These are phyloP conservation scores for Suillus placidus DNA, from an alignment of 768 basidiomycete species.

Conservation along the genomic window DNA sequence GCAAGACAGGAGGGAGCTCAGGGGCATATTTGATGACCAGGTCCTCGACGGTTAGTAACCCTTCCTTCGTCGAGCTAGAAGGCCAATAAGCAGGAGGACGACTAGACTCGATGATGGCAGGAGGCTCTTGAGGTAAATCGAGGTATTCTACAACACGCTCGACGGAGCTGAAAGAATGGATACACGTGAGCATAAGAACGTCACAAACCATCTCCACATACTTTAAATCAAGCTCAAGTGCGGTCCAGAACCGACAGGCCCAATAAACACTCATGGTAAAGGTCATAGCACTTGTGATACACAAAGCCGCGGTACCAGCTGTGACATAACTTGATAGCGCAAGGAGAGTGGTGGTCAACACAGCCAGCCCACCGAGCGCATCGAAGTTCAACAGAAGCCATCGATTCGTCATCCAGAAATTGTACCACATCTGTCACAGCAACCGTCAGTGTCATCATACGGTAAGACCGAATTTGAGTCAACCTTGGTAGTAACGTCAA, in stretches of 20 bases:
- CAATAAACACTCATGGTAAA: conserved; percentile 57
- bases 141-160: conserved; percentile 93
- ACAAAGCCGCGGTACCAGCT: conserved; percentile 68
- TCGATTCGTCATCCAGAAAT: conserved; percentile 88
- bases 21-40: conserved; percentile 82
- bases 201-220: conserved; percentile 36
- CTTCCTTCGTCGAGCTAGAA: conserved; percentile 60
- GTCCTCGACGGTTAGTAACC: conserved; percentile 70
- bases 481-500: conserved; percentile 80
- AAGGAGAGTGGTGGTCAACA: conserved; percentile 77
- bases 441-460: not conserved
- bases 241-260: conserved; percentile 53
- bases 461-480: not conserved
- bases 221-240: conserved; percentile 77
- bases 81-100: conserved; percentile 95
- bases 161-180: conserved; percentile 59
- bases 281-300: conserved; percentile 74
- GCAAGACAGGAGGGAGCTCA: conserved; percentile 80
- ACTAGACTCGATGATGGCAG: conserved; percentile 68
- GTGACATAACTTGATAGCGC: conserved; percentile 62
- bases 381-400: conserved; percentile 89
- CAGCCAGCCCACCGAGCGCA: conserved; percentile 68
- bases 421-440: conserved; percentile 71
- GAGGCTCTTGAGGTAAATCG: conserved; percentile 85
- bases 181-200: conserved; percentile 1